Evolutionary conservation across 805 yeast genomes (phyloP).

Genomic region (Wickerhamomyces chambardii): DNA sequence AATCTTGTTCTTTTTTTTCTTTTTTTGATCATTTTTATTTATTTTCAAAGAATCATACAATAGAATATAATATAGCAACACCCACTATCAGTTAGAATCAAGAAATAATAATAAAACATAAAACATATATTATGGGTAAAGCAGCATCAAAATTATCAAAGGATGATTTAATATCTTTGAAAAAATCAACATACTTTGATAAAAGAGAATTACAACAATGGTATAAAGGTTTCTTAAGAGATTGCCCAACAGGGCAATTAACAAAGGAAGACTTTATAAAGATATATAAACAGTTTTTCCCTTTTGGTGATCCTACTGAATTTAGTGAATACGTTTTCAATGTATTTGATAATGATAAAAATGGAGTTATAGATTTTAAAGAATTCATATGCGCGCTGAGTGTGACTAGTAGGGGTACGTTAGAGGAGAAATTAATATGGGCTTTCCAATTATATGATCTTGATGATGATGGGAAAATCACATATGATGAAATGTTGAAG

Average conservation of each 20-base stretch:
- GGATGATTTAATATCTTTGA: constrained; percentile 78
- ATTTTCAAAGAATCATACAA: too few relatives aligned
- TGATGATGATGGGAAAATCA: constrained; percentile 68
- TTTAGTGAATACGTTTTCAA: constrained; percentile 84
- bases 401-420: constrained; percentile 76
- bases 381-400: constrained; percentile 87
- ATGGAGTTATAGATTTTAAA: constrained; percentile 81
- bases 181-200: constrained; percentile 84
- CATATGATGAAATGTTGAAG: constrained; percentile 68
- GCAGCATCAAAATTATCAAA: constrained; percentile 87
- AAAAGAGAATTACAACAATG: constrained; percentile 94
- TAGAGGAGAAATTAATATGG: constrained; percentile 84
- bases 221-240: constrained; percentile 94
- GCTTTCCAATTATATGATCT: constrained; percentile 83
- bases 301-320: constrained; percentile 94
- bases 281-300: constrained; percentile 94
- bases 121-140: constrained; percentile 62
- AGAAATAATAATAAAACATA: too few relatives aligned
- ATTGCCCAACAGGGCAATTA: constrained; percentile 87
- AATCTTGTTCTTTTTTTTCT: too few relatives aligned
- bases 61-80: too few relatives aligned
- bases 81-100: too few relatives aligned
- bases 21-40: too few relatives aligned
- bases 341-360: constrained; percentile 77
- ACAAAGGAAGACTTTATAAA: constrained; percentile 82